Evolutionary conservation across 2,329 filamentous ascomycete species (phyloP).

Genomic region (Gremmenia infestans): DNA sequence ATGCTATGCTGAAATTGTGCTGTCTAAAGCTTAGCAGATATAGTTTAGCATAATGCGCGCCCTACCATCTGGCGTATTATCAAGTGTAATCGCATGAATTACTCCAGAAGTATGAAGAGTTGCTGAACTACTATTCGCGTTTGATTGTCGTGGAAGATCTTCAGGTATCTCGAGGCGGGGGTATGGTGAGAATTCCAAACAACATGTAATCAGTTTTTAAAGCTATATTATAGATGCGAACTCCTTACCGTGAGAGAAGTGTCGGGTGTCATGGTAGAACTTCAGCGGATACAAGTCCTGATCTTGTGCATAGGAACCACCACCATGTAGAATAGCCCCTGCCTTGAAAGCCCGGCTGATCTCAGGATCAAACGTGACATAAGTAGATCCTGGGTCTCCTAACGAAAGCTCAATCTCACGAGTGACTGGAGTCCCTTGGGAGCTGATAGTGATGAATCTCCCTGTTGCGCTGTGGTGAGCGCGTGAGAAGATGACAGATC

Average conservation of each 20-base stretch:
- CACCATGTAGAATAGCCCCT: slow-evolving; percentile 2
- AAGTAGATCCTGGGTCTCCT: slow-evolving; percentile 2
- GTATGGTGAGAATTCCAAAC: slow-evolving; percentile 3
- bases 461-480: slow-evolving; percentile 7
- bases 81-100: slow-evolving; percentile 9
- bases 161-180: slow-evolving; percentile 8
- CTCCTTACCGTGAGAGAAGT: slow-evolving; percentile 5
- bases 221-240: neutral
- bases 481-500: neutral
- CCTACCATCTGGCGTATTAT: slow-evolving; percentile 5
- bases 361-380: slow-evolving; percentile 8
- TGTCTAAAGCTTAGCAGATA: slow-evolving; percentile 1
- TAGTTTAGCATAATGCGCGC: neutral
- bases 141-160: slow-evolving; percentile 7
- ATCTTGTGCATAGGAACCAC: slow-evolving; percentile 5
- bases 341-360: slow-evolving; percentile 3
- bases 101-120: slow-evolving; percentile 9
- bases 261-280: slow-evolving; percentile 8
- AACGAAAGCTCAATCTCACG: slow-evolving; percentile 6
- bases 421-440: slow-evolving; percentile 8
- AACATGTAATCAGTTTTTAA: neutral
- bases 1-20: slow-evolving; percentile 3
- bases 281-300: slow-evolving; percentile 7
- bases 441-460: slow-evolving; percentile 8
- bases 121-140: slow-evolving; percentile 1